Percentiles rank a stretch among this genome's conserved stretches.
These are phyloP conservation scores for Melanopsichium pennsylvanicum DNA, from an alignment of 1,284 basidiomycete genomes.

Conservation along the genomic window DNA sequence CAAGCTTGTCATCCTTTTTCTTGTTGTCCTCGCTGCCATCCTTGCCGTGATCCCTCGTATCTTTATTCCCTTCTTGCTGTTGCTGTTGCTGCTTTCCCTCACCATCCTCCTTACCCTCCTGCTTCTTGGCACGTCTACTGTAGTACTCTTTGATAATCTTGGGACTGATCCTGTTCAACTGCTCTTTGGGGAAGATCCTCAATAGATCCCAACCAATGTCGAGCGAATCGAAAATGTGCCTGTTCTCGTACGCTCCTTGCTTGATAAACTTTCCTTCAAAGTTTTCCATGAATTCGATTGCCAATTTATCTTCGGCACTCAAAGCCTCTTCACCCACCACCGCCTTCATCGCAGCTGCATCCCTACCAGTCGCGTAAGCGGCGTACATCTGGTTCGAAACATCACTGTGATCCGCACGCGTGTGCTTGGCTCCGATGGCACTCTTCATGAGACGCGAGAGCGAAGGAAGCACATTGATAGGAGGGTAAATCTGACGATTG, in stretches of 20 bases:
- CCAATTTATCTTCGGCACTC: conserved; percentile 78
- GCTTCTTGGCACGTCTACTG: conserved; percentile 53
- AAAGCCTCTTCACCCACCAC: conserved; percentile 98
- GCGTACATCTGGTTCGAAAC: conserved; percentile 74
- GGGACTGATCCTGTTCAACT: conserved; percentile 78
- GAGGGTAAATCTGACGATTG: conserved; percentile 97
- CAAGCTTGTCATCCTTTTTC: conserved; percentile 30
- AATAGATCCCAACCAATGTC: conserved; percentile 97
- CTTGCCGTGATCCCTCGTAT: conserved; percentile 27
- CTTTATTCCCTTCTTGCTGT: conserved; percentile 45
- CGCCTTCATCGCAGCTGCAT: conserved; percentile 98
- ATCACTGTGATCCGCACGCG: conserved; percentile 97
- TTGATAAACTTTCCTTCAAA: conserved; percentile 65
- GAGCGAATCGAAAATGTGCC: conserved; percentile 95
- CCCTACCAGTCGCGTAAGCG: conserved; percentile 73
- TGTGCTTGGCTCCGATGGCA: conserved; percentile 96
- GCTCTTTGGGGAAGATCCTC: conserved; percentile 98
- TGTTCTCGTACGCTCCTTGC: conserved; percentile 88
- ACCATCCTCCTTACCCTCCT: conserved; percentile 24
- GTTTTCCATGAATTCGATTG: conserved; percentile 63
- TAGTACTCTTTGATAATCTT: conserved; percentile 66
- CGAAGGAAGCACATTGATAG: conserved; percentile 98
- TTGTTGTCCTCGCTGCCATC: too few species aligned
- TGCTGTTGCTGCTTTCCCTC: conserved; percentile 39
- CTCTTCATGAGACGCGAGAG: conserved; percentile 99